These are phyloP conservation scores for Balamuthia mandrillaris DNA, from an alignment of 208 protist genomes.

Conservation along the genomic window DNA sequence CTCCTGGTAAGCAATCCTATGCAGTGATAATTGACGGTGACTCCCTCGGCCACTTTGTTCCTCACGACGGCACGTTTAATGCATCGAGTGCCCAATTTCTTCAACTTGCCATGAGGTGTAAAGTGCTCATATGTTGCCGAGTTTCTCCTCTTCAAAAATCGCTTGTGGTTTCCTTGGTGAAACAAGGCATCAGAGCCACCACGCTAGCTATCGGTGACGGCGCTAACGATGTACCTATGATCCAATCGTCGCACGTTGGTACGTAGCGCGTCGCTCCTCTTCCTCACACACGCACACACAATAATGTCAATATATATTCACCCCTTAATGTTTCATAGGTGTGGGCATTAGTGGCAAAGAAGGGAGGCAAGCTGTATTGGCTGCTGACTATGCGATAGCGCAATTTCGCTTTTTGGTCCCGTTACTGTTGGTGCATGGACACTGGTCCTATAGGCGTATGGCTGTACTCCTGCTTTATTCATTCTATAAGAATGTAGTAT, in stretches of 20 bases:
- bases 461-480: conserved; percentile 86
- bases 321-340: conserved; percentile 47
- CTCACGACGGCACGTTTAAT: background rate
- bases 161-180: conserved; percentile 62
- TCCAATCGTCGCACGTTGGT: conserved; percentile 70
- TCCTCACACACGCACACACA: background rate
- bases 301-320: background rate
- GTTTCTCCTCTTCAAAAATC: conserved; percentile 73
- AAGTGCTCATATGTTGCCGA: conserved; percentile 76
- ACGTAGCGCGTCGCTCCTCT: background rate
- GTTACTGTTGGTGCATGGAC: conserved; percentile 90
- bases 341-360: conserved; percentile 80
- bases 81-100: conserved; percentile 45
- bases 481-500: conserved; percentile 96
- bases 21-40: conserved; percentile 4
- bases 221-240: conserved; percentile 97
- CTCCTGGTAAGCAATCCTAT: background rate
- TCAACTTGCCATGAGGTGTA: conserved; percentile 51
- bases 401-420: conserved; percentile 71
- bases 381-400: conserved; percentile 73
- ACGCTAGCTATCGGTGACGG: conserved; percentile 96
- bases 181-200: conserved; percentile 55
- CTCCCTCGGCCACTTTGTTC: conserved; percentile 11
- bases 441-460: conserved; percentile 89
- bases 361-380: conserved; percentile 75